A percentile compares a stretch with the other conserved stretches of the same genome.
These are phyloP conservation scores for Debaryomyces maramus DNA, from an alignment of 805 yeast species.

Conservation along the genomic window DNA sequence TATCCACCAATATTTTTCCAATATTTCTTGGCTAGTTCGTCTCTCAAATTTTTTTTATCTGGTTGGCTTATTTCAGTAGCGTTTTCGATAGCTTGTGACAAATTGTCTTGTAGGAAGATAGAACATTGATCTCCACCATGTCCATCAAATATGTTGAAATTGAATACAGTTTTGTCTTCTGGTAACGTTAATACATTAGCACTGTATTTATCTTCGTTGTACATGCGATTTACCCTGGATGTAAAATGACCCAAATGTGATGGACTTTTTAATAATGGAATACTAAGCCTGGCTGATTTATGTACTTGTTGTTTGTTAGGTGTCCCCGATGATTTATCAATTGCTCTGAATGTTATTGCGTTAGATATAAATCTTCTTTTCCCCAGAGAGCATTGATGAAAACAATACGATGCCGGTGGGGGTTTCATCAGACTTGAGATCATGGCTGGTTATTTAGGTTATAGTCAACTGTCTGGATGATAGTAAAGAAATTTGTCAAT, in stretches of 20 bases:
- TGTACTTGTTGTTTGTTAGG: neutral
- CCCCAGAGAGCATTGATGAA: neutral
- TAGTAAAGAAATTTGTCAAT: no score
- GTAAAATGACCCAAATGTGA: conserved; percentile 76
- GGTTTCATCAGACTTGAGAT: neutral
- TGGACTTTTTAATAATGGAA: conserved; percentile 65
- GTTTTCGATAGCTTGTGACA: conserved; percentile 55
- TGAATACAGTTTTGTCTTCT: conserved; percentile 42
- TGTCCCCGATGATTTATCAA: conserved; percentile 15
- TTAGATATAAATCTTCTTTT: conserved; percentile 13
- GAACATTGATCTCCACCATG: conserved; percentile 88
- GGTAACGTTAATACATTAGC: conserved; percentile 55
- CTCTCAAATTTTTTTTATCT: conserved; percentile 27
- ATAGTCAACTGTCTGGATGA: no score
- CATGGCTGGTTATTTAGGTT: no score
- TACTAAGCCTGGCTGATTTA: conserved; percentile 38
- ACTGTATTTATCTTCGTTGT: conserved; percentile 80
- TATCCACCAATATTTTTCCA: conserved; percentile 68
- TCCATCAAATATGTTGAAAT: conserved; percentile 84
- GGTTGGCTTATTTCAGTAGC: conserved; percentile 24
- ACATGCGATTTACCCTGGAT: conserved; percentile 70
- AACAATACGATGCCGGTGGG: neutral
- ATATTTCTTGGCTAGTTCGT: conserved; percentile 54
- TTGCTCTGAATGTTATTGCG: conserved; percentile 29
- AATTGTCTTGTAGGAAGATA: conserved; percentile 51